These are phyloP conservation scores for Tolypocladium album DNA, from an alignment of 2,329 filamentous ascomycete genomes.

Conservation along the genomic window DNA sequence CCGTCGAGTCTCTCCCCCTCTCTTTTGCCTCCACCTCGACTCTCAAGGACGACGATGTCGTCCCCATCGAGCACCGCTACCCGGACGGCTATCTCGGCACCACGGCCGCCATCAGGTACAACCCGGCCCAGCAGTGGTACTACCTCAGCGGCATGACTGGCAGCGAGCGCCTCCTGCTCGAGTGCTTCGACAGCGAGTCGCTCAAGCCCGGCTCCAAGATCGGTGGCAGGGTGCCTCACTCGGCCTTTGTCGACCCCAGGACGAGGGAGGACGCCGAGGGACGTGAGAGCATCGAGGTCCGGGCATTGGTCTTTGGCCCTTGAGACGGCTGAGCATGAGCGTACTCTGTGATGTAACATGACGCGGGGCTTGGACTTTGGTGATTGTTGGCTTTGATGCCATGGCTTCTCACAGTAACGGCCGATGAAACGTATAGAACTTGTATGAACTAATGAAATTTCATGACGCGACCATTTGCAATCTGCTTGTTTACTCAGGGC, in stretches of 20 bases:
- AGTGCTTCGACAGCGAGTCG: constrained; percentile 65
- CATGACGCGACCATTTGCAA: neutral
- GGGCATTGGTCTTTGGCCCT: constrained; percentile 70
- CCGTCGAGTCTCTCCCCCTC: constrained; percentile 56
- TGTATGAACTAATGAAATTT: neutral
- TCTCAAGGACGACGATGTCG: constrained; percentile 51
- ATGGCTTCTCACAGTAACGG: neutral
- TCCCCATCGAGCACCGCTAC: constrained; percentile 66
- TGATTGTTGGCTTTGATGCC: neutral
- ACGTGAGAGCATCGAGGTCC: constrained; percentile 82
- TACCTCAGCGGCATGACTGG: constrained; percentile 72
- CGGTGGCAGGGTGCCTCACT: constrained; percentile 55
- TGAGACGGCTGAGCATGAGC: constrained; percentile 9
- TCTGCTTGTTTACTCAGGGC: neutral
- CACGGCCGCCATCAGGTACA: constrained; percentile 58
- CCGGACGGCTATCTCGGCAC: constrained; percentile 53
- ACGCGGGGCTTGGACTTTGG: neutral
- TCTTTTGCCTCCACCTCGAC: constrained; percentile 57
- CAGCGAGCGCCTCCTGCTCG: constrained; percentile 61
- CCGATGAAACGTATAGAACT: neutral
- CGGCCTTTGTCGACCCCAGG: constrained; percentile 68
- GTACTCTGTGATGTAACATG: neutral
- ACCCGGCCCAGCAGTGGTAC: constrained; percentile 58
- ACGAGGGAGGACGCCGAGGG: constrained; percentile 58
- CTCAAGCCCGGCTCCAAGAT: constrained; percentile 36